phyloP scores from a whole-genome alignment of 257 asterid species.

The Scutellaria minor region DNA sequence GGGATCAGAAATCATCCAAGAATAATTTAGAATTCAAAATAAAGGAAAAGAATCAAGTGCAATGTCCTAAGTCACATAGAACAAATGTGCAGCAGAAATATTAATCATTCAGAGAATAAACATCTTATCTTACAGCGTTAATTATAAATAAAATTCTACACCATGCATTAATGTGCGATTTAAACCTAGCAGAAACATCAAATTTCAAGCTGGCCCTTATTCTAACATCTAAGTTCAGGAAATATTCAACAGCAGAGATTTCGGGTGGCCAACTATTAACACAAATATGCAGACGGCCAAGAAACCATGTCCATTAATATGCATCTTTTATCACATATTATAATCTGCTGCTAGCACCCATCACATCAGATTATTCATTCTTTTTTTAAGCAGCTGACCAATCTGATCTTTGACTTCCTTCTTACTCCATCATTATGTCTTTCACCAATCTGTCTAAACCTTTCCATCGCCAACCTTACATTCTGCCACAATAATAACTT shows the following conservation, averaged over 20 bases:
- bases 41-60: background rate
- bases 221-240: background rate
- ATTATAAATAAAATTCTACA: background rate
- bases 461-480: background rate
- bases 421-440: background rate
- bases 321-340: background rate
- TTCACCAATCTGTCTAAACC: background rate
- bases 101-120: background rate
- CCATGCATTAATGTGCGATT: background rate
- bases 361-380: constrained; percentile 1
- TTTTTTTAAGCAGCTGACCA: background rate
- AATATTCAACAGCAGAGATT: background rate
- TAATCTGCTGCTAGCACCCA: background rate
- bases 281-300: background rate
- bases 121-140: background rate
- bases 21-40: background rate
- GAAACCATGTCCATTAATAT: background rate
- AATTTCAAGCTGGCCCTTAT: background rate
- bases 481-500: background rate
- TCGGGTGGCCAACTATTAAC: background rate
- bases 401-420: background rate
- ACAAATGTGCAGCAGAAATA: background rate
- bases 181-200: background rate
- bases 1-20: constrained; percentile 17
- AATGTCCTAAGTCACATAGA: background rate